Conservation (phyloP, 371 early-diverging fungal species). For the Umbelopsis sp. region DNA sequence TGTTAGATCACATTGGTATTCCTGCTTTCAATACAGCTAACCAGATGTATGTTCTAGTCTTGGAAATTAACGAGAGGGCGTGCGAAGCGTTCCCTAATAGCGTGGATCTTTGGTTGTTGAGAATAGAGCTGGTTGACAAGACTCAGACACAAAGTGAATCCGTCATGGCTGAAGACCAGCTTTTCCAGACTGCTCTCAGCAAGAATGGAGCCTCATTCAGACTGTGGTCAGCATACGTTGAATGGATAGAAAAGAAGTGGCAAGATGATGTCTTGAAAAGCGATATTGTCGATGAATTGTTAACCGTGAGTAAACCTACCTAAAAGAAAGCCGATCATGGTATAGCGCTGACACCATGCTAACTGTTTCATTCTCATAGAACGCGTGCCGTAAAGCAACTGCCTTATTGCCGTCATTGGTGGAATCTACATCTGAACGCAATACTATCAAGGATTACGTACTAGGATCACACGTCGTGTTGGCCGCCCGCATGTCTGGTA, state of each 20-base stretch:
- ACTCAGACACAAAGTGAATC: constrained; percentile 22
- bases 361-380: constrained; percentile 30
- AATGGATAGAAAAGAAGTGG: constrained; percentile 36
- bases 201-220: constrained; percentile 38
- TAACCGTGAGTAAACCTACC: constrained; percentile 22
- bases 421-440: constrained; percentile 45
- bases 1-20: no score
- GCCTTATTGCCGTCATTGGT: constrained; percentile 52
- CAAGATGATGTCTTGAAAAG: constrained; percentile 15
- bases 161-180: constrained; percentile 26
- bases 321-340: no score
- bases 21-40: no score
- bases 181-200: constrained; percentile 40
- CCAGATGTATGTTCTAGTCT: constrained; percentile 22
- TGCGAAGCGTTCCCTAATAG: constrained; percentile 42
- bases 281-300: constrained; percentile 40
- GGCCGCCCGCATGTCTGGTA: constrained; percentile 48
- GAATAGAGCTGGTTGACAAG: constrained; percentile 28
- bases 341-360: constrained; percentile 22
- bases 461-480: constrained; percentile 53
- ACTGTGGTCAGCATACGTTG: constrained; percentile 55
- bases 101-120: constrained; percentile 45
- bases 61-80: constrained; percentile 43
- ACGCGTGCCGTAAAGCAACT: constrained; percentile 49
- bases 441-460: constrained; percentile 48